Conservation (phyloP, 2,329 filamentous ascomycete species). For the Xylaria hypoxylon region DNA sequence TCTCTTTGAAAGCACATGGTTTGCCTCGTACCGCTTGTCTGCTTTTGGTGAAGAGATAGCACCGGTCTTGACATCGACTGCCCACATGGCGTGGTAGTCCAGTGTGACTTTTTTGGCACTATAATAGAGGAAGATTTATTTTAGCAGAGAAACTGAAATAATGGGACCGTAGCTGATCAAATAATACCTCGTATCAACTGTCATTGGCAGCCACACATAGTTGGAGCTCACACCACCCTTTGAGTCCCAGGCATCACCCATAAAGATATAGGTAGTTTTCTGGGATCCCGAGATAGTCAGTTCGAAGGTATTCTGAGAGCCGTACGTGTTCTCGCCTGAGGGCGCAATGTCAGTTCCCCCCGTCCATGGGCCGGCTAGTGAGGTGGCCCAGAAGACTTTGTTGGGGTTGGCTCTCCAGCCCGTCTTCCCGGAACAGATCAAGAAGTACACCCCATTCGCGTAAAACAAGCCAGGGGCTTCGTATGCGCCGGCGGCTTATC, state of each 20-base stretch:
- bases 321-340: conserved; percentile 52
- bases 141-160: background rate
- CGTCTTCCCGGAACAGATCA: conserved; percentile 55
- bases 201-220: conserved; percentile 56
- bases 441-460: conserved; percentile 51
- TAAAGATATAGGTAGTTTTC: conserved; percentile 53
- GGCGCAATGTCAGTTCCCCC: conserved; percentile 54
- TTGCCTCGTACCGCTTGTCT: conserved; percentile 53
- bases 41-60: conserved; percentile 48
- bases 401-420: conserved; percentile 54
- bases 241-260: conserved; percentile 55
- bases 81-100: conserved; percentile 56
- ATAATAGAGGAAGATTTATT: background rate
- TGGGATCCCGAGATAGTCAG: conserved; percentile 51
- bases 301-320: conserved; percentile 54
- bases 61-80: conserved; percentile 54
- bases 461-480: conserved; percentile 54
- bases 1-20: conserved; percentile 46
- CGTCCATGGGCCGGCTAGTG: conserved; percentile 50
- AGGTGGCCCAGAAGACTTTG: conserved; percentile 52
- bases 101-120: conserved; percentile 37
- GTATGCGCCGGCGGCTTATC: conserved; percentile 46
- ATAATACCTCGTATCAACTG: conserved; percentile 49
- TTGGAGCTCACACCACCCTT: conserved; percentile 52
- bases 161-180: background rate